A percentile compares a stretch with the other conserved stretches of the same genome.
Evolutionary conservation across 768 basidiomycete species (phyloP).

Genomic region (Hygrocybe punicea): DNA sequence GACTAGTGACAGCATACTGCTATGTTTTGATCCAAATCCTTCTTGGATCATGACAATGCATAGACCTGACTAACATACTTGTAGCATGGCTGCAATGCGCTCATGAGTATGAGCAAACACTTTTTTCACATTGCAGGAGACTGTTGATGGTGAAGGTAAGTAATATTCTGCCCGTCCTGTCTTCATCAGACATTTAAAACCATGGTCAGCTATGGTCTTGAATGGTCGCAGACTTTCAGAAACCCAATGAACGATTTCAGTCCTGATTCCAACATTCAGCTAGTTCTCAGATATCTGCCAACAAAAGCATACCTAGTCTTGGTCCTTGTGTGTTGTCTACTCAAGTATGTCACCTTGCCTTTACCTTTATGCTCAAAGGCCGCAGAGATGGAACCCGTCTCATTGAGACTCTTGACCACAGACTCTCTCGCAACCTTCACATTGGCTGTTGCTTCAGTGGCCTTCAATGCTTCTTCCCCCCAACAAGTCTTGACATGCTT

Average conservation of each 20-base stretch:
- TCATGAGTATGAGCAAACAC: constrained; percentile 24
- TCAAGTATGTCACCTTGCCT: constrained; percentile 30
- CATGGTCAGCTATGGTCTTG: constrained; percentile 30
- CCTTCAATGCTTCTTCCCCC: constrained; percentile 23
- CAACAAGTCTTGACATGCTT: constrained; percentile 34
- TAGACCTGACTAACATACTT: constrained; percentile 7
- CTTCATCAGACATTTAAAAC: constrained; percentile 34
- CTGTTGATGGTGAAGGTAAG: constrained; percentile 28
- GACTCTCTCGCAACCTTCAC: constrained; percentile 4
- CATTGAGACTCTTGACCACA: constrained; percentile 2
- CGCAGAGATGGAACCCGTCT: constrained; percentile 22
- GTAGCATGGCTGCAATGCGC: constrained; percentile 27
- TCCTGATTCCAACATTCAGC: no score
- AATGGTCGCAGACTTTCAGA: constrained; percentile 32
- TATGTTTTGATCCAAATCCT: no score
- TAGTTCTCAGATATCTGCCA: background rate
- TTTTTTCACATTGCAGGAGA: constrained; percentile 29
- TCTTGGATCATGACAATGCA: no score
- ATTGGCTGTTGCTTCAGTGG: constrained; percentile 6
- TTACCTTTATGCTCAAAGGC: constrained; percentile 30
- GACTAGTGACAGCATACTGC: no score
- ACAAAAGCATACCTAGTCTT: constrained; percentile 19
- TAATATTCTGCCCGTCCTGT: constrained; percentile 34
- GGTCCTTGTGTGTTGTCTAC: constrained; percentile 20
- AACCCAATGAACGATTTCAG: constrained; percentile 37